These are phyloP conservation scores for Canavalia ensiformis DNA, from an alignment of 306 rosid genomes.

Conservation along the genomic window DNA sequence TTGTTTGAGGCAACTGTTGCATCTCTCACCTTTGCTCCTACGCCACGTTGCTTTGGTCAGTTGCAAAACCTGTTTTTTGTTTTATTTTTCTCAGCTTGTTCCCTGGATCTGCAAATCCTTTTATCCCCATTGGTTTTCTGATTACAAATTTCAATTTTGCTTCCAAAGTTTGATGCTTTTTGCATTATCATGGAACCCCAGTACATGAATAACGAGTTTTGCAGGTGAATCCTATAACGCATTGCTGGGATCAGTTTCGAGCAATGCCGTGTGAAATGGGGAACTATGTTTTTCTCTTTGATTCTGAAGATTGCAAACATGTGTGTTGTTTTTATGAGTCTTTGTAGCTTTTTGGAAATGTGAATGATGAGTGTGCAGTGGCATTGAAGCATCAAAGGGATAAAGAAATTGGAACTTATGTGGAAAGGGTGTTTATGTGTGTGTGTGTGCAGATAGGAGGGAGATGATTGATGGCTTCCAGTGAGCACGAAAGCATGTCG, in stretches of 20 bases:
- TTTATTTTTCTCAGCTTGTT: conserved; percentile 19
- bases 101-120: conserved; percentile 48
- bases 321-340: background rate
- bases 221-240: conserved; percentile 1
- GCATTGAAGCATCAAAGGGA: conserved; percentile 28
- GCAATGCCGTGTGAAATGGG: conserved; percentile 36
- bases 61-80: conserved; percentile 24
- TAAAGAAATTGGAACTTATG: conserved; percentile 49
- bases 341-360: conserved; percentile 38
- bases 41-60: conserved; percentile 51
- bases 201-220: conserved; percentile 18
- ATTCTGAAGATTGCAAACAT: conserved; percentile 9
- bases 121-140: conserved; percentile 12
- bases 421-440: conserved; percentile 36
- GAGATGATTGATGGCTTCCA: conserved; percentile 69
- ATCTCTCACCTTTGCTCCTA: conserved; percentile 44
- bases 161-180: conserved; percentile 46
- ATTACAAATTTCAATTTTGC: conserved; percentile 34
- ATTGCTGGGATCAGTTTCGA: conserved; percentile 39
- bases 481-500: conserved; percentile 51
- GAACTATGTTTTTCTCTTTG: conserved; percentile 12
- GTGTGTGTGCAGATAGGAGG: conserved; percentile 47
- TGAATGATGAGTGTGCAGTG: conserved; percentile 9
- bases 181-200: conserved; percentile 29
- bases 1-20: conserved; percentile 42